phyloP scores from a whole-genome alignment of 129 eudicot species.

The Glebionis coronaria region DNA sequence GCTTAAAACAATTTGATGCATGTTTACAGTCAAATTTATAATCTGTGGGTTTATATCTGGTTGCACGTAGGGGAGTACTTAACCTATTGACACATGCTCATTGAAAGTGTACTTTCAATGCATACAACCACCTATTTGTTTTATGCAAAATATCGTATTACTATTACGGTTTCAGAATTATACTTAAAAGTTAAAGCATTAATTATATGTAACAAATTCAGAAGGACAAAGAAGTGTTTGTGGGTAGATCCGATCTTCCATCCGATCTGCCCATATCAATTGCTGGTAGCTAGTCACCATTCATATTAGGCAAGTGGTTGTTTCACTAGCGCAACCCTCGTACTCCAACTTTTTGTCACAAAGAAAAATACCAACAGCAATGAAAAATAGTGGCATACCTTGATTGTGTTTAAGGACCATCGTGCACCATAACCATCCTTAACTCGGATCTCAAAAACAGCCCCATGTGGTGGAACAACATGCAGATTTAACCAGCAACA shows the following conservation, averaged over 20 bases:
- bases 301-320: not conserved
- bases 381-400: constrained; percentile 39
- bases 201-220: too few relatives aligned
- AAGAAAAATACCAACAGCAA: not conserved
- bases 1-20: too few relatives aligned
- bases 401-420: constrained; percentile 73
- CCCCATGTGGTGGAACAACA: constrained; percentile 70
- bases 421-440: constrained; percentile 88
- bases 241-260: not conserved
- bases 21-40: too few relatives aligned
- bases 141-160: not conserved
- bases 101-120: not conserved
- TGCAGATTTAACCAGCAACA: constrained; percentile 83
- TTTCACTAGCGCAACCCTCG: not conserved
- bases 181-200: too few relatives aligned
- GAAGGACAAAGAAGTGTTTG: not conserved
- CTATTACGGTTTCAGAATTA: not conserved
- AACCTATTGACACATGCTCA: too few relatives aligned
- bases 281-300: not conserved
- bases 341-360: not conserved
- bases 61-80: too few relatives aligned
- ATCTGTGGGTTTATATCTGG: too few relatives aligned
- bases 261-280: too few relatives aligned
- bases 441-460: constrained; percentile 74
- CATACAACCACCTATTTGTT: not conserved